Evolutionary conservation across 2,329 filamentous ascomycete genomes (phyloP), one percentile per base, ranked within the genome.

Genomic region (Byssoonygena ceratinophila): DNA sequence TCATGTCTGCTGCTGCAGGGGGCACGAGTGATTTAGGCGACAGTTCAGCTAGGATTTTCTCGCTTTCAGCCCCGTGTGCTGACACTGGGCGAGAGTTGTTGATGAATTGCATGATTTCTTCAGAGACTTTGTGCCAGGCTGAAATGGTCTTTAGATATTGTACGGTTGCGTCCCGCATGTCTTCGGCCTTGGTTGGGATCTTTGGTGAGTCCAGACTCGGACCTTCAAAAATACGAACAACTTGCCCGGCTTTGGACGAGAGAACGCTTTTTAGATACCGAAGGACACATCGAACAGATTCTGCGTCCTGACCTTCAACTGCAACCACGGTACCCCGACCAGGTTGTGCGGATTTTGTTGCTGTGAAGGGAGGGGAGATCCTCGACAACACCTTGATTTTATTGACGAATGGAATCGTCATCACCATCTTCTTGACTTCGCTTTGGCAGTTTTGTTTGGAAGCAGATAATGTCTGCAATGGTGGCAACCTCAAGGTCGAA

Each of bases 271-370:
- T 75, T 61, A 94, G 72, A 59, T 82, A 83, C 31, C 76, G 74
- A 51, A 84, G 77, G 18, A 95, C 79, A 16, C 79, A 76, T 2
- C 75, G 71, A 2, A 87, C 82, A 3, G 86, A 79, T 8, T 78
- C 74, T 1, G 71, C 66, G 53, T 83, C 78, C 16, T 84, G 76
- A 0, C 90, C 90, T 67, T 97, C 91, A 25, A 97, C 73, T 0
- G 87, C 84, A 56, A 97, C 83, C 34, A 96, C 78, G 0, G 85
- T 80, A 0, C 91, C 90, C n/a, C 89, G 79, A 5, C 74, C 71
- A 59, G 61, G 73, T 4, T 59, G 54, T 16, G 46, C 53, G 8
- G 58, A 22, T 9, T 32, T 40, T 37, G 67, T 65, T 1, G 61
- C 60, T 4, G 71, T 68, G 12, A 87, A 72, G 0, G 86, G 82